Base-by-base conservation (phyloP, 1,284 basidiomycete genomes). In the Austroboletus novae-zelandiae region DNA sequence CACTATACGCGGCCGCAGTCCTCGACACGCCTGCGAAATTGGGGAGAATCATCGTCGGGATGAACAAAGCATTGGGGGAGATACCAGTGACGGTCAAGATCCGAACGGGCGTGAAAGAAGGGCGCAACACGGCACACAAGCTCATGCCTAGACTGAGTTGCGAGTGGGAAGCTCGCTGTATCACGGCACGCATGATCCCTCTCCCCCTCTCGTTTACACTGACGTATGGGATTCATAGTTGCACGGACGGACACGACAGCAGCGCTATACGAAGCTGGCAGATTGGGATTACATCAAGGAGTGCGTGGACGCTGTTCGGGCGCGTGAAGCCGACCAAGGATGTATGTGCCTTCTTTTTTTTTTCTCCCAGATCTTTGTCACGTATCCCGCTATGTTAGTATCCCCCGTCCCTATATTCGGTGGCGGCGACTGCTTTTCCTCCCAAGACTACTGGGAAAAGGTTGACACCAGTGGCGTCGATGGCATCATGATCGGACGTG, bases 11-110 rank as follows among this genome's bases (percentile, higher is more conserved):
- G 18, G 6, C 8, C 8, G 9, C 18, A 85, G 89, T 99, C 48
- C 80, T 99, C 25, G 94, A 97, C 57, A 76, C 87, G 5, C 82
- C 90, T 0, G 83, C 78, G 3, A 90, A 92, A 66, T 74, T 99
- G 1, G 89, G 90, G 9, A 92, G 86, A 67, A 94, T 95, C 47
- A 65, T 98, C 20, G 75, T 89, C 10, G 96, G 96, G 9, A 98
- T 99, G 94, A 92, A 87, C 64, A 83, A 80, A 47, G 94, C 91
- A 0, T 77, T 98, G 0, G 94, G 94, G 4, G 92, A 94, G 34
- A 88, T 96, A 34, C 96, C 96, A 0, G 75, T 99, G n/a, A 98
- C 96, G 0, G 86, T 97, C 58, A 99, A 99, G 70, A 78, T 98
- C 47, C 79, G 94, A 36, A 98, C 92, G 1, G 96, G 96, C 0